Evolutionary conservation across 2,329 filamentous ascomycete genomes (phyloP).

Genomic region (Teratosphaeria epicoccoides): DNA sequence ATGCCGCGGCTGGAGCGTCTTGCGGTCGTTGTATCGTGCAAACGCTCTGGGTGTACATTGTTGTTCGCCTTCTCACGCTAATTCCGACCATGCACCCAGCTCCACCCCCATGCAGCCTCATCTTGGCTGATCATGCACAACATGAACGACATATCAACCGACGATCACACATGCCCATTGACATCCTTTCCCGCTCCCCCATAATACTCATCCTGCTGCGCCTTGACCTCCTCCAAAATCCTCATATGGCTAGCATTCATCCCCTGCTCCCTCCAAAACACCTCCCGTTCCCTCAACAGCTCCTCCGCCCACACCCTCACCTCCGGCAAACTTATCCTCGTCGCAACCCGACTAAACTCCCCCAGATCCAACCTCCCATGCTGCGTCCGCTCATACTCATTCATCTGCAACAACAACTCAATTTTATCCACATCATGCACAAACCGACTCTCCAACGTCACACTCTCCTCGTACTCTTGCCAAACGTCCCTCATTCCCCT

Average conservation of each 20-base stretch:
- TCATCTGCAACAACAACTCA: constrained; percentile 86
- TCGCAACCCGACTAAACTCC: constrained; percentile 75
- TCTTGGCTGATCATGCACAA: no score
- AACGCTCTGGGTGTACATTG: no score
- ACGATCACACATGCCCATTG: not conserved
- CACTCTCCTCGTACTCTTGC: constrained; percentile 87
- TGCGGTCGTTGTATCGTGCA: no score
- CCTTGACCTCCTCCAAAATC: constrained; percentile 18
- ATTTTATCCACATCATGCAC: constrained; percentile 98
- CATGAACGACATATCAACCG: not conserved
- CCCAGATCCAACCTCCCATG: constrained; percentile 61
- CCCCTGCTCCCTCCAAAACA: constrained; percentile 51
- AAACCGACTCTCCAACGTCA: constrained; percentile 74
- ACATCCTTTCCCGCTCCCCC: constrained; percentile 3
- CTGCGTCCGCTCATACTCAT: constrained; percentile 78
- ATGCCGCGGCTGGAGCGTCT: no score
- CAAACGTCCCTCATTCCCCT: constrained; percentile 67
- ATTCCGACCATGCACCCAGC: no score
- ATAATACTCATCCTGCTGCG: constrained; percentile 28
- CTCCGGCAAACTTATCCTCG: constrained; percentile 62
- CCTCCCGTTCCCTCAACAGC: constrained; percentile 63
- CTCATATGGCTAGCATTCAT: constrained; percentile 17
- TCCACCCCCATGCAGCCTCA: not conserved
- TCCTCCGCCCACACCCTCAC: constrained; percentile 70
- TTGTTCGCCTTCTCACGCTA: no score